A percentile compares a stretch with the other conserved stretches of the same genome.
phyloP scores from a whole-genome alignment of 495 filamentous ascomycete genomes.

The Stereocaulon alpinum region DNA sequence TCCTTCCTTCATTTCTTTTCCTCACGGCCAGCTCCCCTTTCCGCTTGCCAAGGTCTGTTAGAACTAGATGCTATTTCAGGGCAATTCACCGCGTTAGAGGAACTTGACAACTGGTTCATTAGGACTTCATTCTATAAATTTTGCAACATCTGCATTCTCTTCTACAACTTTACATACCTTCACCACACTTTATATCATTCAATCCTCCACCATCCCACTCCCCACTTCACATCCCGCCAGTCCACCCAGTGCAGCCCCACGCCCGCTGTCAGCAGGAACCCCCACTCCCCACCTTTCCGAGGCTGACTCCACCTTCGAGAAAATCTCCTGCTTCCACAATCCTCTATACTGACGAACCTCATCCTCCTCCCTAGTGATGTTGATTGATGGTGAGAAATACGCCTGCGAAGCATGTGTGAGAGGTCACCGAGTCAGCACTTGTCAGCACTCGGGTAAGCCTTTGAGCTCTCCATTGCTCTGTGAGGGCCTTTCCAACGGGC shows the following conservation, averaged over 20 bases:
- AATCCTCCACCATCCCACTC: neutral
- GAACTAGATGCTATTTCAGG: too few species aligned
- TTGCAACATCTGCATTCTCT: neutral
- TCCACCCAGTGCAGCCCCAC: neutral
- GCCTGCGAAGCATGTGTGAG: constrained; percentile 90
- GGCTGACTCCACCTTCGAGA: neutral
- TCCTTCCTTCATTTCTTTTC: neutral
- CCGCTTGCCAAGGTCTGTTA: too few species aligned
- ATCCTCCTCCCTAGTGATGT: constrained; percentile 43
- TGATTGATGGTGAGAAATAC: constrained; percentile 84
- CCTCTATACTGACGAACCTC: neutral
- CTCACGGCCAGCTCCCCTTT: neutral
- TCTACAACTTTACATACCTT: neutral
- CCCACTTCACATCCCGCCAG: neutral
- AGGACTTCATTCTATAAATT: neutral
- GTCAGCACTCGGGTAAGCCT: constrained; percentile 76
- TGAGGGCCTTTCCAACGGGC: constrained; percentile 20
- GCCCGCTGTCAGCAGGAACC: neutral
- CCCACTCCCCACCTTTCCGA: constrained; percentile 3
- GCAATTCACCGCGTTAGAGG: too few species aligned
- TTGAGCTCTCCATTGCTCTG: constrained; percentile 21
- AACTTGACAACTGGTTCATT: too few species aligned
- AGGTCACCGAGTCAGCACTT: constrained; percentile 89
- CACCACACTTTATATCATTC: neutral
- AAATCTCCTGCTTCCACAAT: neutral